Conservation (phyloP, 2,329 filamentous ascomycete genomes). For the Thyridium curvatum region DNA sequence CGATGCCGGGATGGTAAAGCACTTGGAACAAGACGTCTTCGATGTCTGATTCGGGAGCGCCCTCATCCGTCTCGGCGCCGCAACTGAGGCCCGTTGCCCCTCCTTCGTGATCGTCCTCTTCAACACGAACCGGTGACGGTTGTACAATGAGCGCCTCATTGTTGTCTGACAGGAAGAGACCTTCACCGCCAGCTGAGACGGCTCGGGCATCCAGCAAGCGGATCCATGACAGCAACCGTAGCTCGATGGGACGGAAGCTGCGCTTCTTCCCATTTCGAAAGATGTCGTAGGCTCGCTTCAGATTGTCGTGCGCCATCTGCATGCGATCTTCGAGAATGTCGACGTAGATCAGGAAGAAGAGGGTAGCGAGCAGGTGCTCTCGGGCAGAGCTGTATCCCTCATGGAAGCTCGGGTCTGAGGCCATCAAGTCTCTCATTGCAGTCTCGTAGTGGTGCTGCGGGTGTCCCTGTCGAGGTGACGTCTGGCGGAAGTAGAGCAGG, state of each 20-base stretch:
- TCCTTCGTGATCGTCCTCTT: conserved; percentile 19
- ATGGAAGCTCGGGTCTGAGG: conserved; percentile 7
- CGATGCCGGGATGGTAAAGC: conserved; percentile 43
- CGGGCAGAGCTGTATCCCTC: conserved; percentile 18
- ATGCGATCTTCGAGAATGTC: conserved; percentile 35
- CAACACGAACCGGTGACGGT: conserved; percentile 30
- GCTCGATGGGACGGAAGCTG: conserved; percentile 29
- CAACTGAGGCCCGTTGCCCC: background rate
- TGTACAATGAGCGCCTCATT: conserved; percentile 37
- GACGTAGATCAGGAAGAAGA: conserved; percentile 47
- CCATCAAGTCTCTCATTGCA: conserved; percentile 11
- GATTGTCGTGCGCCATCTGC: conserved; percentile 35
- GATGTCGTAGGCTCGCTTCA: conserved; percentile 40
- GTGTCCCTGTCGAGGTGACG: conserved; percentile 19
- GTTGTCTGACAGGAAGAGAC: conserved; percentile 40
- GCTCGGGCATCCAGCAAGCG: conserved; percentile 47
- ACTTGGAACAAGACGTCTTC: conserved; percentile 47
- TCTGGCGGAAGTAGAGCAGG: conserved; percentile 28
- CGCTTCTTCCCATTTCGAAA: conserved; percentile 32
- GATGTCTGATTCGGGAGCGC: conserved; percentile 20
- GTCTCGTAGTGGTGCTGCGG: conserved; percentile 26
- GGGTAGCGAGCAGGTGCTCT: conserved; percentile 36
- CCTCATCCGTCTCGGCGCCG: too few species aligned
- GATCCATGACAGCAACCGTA: conserved; percentile 44
- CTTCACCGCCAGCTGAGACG: conserved; percentile 47